Evolutionary conservation across 1,284 basidiomycete genomes (phyloP), one percentile per base, ranked within the genome.

Genomic region (Tylopilus orsonianus): DNA sequence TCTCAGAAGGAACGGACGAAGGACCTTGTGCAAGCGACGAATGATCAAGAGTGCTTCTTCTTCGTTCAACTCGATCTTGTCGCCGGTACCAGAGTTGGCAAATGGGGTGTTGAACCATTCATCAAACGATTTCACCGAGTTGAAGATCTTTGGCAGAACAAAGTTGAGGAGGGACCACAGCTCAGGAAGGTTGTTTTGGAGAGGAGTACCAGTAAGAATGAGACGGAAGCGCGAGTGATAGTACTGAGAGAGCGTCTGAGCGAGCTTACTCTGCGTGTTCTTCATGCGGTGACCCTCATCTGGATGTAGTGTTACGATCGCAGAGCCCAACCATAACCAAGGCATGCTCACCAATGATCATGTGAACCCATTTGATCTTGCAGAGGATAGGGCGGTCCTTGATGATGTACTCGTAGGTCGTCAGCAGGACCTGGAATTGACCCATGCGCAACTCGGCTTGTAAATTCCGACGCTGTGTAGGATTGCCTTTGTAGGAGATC

Each of bases 61-160:
- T 89, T 99, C 97, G 73, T 97, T 98, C 75, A 99, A 73, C 78
- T 97, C 94, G 68, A 99, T 97, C 80, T 96, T 97, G 71, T 99
- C 96, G 18, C 88, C 87, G 0, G 89, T 87, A 29, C 97, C 96
- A 14, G 95, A 94, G 71, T 96, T 98, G 54, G 97, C 96, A 60
- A 99, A 99, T 0, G 97, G 97, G 2, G 96, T 97, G 73, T 99
- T 99, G 80, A 99, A 99, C 97, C 97, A 99, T 67, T 99, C 97
- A 65, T 99, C 97, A 66, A 99, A 99, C 39, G 94, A 97, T 71
- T 98, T 97, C 59, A 98, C 95, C 4, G 96, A 99, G 75, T 99
- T 99, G 81, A 99, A 99, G 65, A 99, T 88, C 73, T 94, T 97
- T 19, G 97, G 97, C 16, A 99, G 77, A 40, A 95, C 96, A 66